These are phyloP conservation scores for Podospora pseudocomata DNA, from an alignment of 495 filamentous ascomycete genomes.

Conservation along the genomic window DNA sequence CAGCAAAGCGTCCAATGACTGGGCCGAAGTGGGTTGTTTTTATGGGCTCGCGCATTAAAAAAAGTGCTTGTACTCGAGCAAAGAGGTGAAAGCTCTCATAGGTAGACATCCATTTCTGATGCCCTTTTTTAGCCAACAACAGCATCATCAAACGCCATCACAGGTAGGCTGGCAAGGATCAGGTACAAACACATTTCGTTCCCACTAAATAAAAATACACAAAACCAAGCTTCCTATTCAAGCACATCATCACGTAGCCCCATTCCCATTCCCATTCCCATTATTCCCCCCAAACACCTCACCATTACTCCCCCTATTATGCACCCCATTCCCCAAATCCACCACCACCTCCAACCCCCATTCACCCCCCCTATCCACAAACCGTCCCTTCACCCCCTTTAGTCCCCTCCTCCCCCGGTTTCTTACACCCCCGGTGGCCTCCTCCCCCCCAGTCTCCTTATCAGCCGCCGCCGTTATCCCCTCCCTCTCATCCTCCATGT, in stretches of 20 bases:
- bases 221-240: background rate
- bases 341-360: conserved; percentile 2
- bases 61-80: too few relatives aligned
- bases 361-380: background rate
- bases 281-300: background rate
- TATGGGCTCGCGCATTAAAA: too few relatives aligned
- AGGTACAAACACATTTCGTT: too few relatives aligned
- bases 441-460: background rate
- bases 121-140: too few relatives aligned
- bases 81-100: too few relatives aligned
- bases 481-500: background rate
- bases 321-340: background rate
- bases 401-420: background rate
- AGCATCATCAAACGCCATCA: too few relatives aligned
- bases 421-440: background rate
- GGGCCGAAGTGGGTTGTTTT: too few relatives aligned
- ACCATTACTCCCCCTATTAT: background rate
- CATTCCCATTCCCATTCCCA: background rate
- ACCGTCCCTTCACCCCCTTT: background rate
- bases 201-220: background rate
- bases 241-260: background rate
- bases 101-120: too few relatives aligned
- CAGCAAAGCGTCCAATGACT: too few relatives aligned
- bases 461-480: background rate
- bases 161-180: too few relatives aligned